These are phyloP conservation scores for Endoconidiophora polonica DNA, from an alignment of 2,329 filamentous ascomycete genomes.

Conservation along the genomic window DNA sequence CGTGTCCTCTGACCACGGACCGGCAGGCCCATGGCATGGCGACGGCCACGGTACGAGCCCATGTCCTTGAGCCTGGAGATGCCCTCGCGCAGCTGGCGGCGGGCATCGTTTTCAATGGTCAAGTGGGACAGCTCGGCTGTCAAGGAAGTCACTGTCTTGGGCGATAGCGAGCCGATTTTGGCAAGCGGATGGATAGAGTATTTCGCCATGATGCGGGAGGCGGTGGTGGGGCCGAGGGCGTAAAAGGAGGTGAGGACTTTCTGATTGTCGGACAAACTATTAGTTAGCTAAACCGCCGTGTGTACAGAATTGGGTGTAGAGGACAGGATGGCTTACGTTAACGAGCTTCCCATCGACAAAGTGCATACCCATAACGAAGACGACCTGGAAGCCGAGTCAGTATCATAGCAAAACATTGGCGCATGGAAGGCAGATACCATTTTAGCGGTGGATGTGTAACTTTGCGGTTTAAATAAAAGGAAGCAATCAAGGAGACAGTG, in stretches of 20 bases:
- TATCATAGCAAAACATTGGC: neutral
- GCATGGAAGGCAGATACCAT: conserved; percentile 7
- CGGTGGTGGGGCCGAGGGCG: conserved; percentile 56
- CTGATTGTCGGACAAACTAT: conserved; percentile 21
- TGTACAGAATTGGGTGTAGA: neutral
- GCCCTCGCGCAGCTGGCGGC: conserved; percentile 63
- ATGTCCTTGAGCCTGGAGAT: conserved; percentile 79
- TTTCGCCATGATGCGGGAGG: conserved; percentile 66
- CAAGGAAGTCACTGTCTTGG: conserved; percentile 63
- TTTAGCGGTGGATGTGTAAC: conserved; percentile 3
- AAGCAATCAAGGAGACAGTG: neutral
- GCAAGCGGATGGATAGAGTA: conserved; percentile 75
- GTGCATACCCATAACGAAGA: conserved; percentile 73
- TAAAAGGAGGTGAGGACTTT: conserved; percentile 74
- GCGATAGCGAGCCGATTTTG: conserved; percentile 56
- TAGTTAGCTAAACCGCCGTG: neutral
- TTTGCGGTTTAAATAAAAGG: neutral
- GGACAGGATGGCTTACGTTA: conserved; percentile 38
- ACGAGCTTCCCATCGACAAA: conserved; percentile 74
- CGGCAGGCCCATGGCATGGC: conserved; percentile 85
- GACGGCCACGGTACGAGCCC: conserved; percentile 70
- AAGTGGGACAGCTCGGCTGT: conserved; percentile 76
- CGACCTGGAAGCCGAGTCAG: conserved; percentile 37
- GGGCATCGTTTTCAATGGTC: conserved; percentile 84
- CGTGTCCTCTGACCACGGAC: conserved; percentile 82